Percentiles rank a stretch among this genome's conserved stretches.
Conservation (phyloP, 768 basidiomycete genomes). For the Boletus subparvulus region DNA sequence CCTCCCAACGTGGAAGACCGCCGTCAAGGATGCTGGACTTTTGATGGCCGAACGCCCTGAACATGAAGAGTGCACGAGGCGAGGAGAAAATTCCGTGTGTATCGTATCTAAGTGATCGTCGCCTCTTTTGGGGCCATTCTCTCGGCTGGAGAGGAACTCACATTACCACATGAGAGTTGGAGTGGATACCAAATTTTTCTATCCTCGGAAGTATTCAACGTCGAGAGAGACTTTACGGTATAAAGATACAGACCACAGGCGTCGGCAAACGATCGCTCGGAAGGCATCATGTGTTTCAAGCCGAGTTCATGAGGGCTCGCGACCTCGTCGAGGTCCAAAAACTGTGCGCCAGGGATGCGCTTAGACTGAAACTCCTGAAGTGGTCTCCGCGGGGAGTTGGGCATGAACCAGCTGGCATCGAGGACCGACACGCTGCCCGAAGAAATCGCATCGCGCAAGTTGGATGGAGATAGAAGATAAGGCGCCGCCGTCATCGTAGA, state of each 20-base stretch:
- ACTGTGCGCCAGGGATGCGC: constrained; percentile 70
- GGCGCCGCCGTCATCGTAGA: constrained; percentile 42
- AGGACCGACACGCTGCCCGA: constrained; percentile 42
- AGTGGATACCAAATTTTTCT: constrained; percentile 73
- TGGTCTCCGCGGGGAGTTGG: constrained; percentile 71
- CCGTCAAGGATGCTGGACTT: constrained; percentile 89
- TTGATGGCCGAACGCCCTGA: constrained; percentile 86
- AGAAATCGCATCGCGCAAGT: constrained; percentile 41
- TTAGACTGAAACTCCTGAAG: constrained; percentile 64
- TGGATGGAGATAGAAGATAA: constrained; percentile 51
- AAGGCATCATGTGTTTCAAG: constrained; percentile 94
- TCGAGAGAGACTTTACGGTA: constrained; percentile 4
- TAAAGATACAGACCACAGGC: constrained; percentile 65
- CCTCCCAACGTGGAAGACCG: constrained; percentile 83
- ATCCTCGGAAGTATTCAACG: constrained; percentile 23
- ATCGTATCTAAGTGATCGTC: constrained; percentile 66
- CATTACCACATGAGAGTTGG: constrained; percentile 81
- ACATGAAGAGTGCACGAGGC: constrained; percentile 92
- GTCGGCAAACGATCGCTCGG: constrained; percentile 62
- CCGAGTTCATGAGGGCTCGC: constrained; percentile 73
- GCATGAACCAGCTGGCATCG: constrained; percentile 95
- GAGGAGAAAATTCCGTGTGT: constrained; percentile 87
- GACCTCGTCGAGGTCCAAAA: constrained; percentile 79
- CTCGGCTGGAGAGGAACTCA: constrained; percentile 33
- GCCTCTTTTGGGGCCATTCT: constrained; percentile 4